Evolutionary conservation across 2,329 filamentous ascomycete genomes (phyloP).

Genomic region (Madurella mycetomatis): DNA sequence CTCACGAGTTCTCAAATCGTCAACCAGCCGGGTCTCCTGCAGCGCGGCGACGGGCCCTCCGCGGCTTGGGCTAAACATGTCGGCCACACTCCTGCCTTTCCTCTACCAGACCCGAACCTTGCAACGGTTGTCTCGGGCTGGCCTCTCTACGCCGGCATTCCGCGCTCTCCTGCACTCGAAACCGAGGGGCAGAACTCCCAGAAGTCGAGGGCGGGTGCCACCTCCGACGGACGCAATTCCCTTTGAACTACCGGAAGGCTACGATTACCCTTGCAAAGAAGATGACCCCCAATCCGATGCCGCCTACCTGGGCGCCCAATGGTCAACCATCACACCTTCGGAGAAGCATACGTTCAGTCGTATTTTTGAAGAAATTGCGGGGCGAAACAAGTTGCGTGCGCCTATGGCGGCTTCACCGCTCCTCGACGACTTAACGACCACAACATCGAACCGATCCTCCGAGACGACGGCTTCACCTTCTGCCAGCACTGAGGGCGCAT

Average conservation of each 20-base stretch:
- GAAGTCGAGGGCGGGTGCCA: conserved; percentile 13
- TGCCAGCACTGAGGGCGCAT: not conserved
- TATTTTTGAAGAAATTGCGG: conserved; percentile 57
- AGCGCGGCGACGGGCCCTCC: not conserved
- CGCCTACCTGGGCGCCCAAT: conserved; percentile 15
- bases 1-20: not conserved
- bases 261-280: conserved; percentile 27
- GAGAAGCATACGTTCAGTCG: conserved; percentile 48
- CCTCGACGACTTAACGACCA: too few relatives aligned
- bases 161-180: conserved; percentile 26
- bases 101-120: conserved; percentile 69
- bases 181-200: conserved; percentile 6
- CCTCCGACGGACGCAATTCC: conserved; percentile 40
- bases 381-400: conserved; percentile 1
- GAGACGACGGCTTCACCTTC: not conserved
- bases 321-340: conserved; percentile 53
- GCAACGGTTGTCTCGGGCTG: conserved; percentile 32
- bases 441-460: not conserved
- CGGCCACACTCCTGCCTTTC: conserved; percentile 56
- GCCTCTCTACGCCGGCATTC: conserved; percentile 25
- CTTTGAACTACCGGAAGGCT: conserved; percentile 43
- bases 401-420: not conserved
- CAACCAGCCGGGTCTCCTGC: not conserved
- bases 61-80: conserved; percentile 33
- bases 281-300: conserved; percentile 20